These are phyloP conservation scores for Bisporella sp. DNA, from an alignment of 2,329 filamentous ascomycete species.

Conservation along the genomic window DNA sequence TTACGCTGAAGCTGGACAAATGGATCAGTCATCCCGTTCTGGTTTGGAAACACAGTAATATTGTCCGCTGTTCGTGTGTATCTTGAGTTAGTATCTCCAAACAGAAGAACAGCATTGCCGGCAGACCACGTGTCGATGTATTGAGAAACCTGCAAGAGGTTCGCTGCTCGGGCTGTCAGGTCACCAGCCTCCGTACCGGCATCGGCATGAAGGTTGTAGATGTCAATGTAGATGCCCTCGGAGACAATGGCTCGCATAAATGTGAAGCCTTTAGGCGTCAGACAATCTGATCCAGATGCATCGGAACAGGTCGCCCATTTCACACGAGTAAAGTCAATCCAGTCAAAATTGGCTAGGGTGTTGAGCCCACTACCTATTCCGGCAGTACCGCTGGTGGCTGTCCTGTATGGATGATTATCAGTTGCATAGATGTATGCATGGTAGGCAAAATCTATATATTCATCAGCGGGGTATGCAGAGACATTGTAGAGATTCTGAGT, in stretches of 20 bases:
- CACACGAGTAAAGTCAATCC: constrained; percentile 45
- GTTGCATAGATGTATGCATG: constrained; percentile 52
- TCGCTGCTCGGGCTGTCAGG: constrained; percentile 46
- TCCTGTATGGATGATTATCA: constrained; percentile 52
- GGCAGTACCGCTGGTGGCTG: constrained; percentile 57
- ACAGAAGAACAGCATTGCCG: constrained; percentile 56
- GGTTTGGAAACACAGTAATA: constrained; percentile 25
- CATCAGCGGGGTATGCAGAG: not conserved
- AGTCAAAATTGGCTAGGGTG: constrained; percentile 52
- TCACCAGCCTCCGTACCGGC: constrained; percentile 51
- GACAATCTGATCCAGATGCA: constrained; percentile 49
- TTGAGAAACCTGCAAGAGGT: constrained; percentile 50
- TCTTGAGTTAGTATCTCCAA: constrained; percentile 59
- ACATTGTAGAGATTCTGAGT: not conserved
- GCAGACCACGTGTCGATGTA: constrained; percentile 48
- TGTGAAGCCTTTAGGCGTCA: constrained; percentile 65
- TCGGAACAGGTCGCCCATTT: constrained; percentile 55
- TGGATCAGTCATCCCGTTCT: no score
- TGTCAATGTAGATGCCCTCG: constrained; percentile 49
- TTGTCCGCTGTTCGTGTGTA: constrained; percentile 52
- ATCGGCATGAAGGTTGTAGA: constrained; percentile 62
- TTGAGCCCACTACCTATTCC: constrained; percentile 58
- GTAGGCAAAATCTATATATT: constrained; percentile 50
- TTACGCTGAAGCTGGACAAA: no score
- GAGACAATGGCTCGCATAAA: constrained; percentile 52